Evolutionary conservation across 768 basidiomycete genomes (phyloP), one percentile per base, ranked within the genome.

Genomic region (Kwoniella sp.): DNA sequence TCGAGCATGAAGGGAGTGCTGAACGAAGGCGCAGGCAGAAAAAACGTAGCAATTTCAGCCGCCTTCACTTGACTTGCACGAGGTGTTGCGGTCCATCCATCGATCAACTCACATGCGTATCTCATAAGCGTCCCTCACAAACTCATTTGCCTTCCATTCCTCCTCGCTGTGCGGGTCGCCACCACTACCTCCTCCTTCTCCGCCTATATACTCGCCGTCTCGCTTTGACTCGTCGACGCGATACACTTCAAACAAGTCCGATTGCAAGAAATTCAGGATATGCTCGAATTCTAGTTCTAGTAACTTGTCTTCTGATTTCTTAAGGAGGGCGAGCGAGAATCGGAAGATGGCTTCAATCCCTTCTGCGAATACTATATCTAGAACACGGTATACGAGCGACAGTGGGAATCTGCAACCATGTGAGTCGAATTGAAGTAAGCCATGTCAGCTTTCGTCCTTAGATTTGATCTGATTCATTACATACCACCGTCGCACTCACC

Each of bases 261-360:
- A 86, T 70, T 94, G 95, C 54, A 98, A 79, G 80, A 90, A 98
- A 0, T 85, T 82, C 44, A 98, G 81, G 24, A 97, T 88, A 64
- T 92, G 88, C 76, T 98, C 96, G 71, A 98, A 97, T 72, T 92
- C 94, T 69, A 97, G 83, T 3, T 83, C 76, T 17, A 97, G 81
- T 10, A 98, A 80, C 24, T 82, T 81, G 47, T 89, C 86, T 79
- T 99, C 95, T 71, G 94, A 95, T 79, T 90, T 90, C 76, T 88
- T 86, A 58, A 99, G 82, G 4, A 99, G 83, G 25, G 87, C 87
- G 29, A 97, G 84, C 65, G 91, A 90, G 82, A 98, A 98, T 4
- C 93, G 88, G 80, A 99, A 98, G 29, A 98, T 90, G 1, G 95
- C 91, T 80, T 98, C 96, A 58, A 98, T 91, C 10, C 96, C 96